phyloP scores from a whole-genome alignment of 1,284 basidiomycete genomes.

The Ceratobasidium sp. region DNA sequence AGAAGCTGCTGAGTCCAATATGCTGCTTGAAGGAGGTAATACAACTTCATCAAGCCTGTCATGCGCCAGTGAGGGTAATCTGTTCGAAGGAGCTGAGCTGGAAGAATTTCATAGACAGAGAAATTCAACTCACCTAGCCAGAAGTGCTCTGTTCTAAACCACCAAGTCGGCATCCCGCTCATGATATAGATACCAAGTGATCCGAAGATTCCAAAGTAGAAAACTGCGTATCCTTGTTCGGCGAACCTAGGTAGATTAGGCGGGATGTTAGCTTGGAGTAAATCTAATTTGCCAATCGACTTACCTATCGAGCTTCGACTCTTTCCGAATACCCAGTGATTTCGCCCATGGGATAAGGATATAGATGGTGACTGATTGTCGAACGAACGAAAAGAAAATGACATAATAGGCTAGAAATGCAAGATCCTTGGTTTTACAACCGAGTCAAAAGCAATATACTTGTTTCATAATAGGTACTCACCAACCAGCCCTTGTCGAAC shows the following conservation, averaged over 20 bases:
- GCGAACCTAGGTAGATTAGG: no score
- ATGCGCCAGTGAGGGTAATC: constrained; percentile 93
- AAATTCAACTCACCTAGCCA: constrained; percentile 78
- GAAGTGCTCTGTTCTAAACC: constrained; percentile 86
- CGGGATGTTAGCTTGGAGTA: no score
- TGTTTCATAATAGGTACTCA: no score
- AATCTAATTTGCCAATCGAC: no score
- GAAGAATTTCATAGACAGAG: neutral
- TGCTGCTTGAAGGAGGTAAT: constrained; percentile 90
- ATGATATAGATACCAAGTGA: constrained; percentile 86
- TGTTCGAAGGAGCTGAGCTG: no score
- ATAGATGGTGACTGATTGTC: constrained; percentile 81
- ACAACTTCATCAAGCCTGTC: constrained; percentile 86
- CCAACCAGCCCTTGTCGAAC: no score
- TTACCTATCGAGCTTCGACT: no score
- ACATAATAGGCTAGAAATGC: constrained; percentile 89
- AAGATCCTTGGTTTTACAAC: no score
- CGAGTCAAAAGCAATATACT: constrained; percentile 60
- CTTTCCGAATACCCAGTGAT: constrained; percentile 78
- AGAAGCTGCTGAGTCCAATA: constrained; percentile 97
- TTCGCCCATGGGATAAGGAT: constrained; percentile 79
- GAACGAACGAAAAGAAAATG: constrained; percentile 91
- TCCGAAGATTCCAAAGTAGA: constrained; percentile 83
- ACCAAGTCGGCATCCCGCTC: constrained; percentile 87
- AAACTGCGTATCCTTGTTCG: constrained; percentile 88